These are phyloP conservation scores for Linnemannia hyalina DNA, from an alignment of 192 early-diverging fungal species.

Conservation along the genomic window DNA sequence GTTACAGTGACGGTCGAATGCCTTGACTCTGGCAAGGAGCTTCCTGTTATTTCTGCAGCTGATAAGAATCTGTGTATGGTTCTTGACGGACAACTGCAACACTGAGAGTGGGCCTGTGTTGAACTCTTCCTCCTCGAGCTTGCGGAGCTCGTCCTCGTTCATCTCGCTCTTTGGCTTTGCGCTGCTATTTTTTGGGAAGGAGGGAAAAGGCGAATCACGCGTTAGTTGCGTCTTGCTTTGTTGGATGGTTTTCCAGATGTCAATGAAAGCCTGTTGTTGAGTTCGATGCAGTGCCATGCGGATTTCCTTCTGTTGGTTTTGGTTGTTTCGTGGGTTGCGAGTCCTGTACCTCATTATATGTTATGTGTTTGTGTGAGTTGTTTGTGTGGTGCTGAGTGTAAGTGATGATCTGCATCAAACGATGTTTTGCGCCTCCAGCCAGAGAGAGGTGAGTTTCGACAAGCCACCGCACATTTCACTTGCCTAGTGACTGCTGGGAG, in stretches of 20 bases:
- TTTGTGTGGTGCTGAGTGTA: neutral
- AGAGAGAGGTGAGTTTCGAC: neutral
- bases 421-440: constrained; percentile 1
- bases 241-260: neutral
- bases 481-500: neutral
- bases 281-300: neutral
- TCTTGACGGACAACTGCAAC: constrained; percentile 92
- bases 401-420: neutral
- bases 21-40: constrained; percentile 96
- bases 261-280: neutral
- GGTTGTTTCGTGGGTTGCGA: neutral
- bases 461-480: neutral
- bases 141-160: constrained; percentile 92
- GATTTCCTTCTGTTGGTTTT: neutral
- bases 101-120: constrained; percentile 97
- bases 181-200: constrained; percentile 14
- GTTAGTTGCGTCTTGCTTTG: constrained; percentile 8
- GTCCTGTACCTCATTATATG: constrained; percentile 17
- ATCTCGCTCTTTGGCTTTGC: constrained; percentile 72
- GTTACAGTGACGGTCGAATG: constrained; percentile 99
- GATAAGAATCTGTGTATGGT: constrained; percentile 97
- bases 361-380: neutral
- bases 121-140: constrained; percentile 95
- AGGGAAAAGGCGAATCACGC: constrained; percentile 12
- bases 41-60: constrained; percentile 98